Conservation (phyloP, 2,329 filamentous ascomycete species). For the Hypomyces perniciosus region DNA sequence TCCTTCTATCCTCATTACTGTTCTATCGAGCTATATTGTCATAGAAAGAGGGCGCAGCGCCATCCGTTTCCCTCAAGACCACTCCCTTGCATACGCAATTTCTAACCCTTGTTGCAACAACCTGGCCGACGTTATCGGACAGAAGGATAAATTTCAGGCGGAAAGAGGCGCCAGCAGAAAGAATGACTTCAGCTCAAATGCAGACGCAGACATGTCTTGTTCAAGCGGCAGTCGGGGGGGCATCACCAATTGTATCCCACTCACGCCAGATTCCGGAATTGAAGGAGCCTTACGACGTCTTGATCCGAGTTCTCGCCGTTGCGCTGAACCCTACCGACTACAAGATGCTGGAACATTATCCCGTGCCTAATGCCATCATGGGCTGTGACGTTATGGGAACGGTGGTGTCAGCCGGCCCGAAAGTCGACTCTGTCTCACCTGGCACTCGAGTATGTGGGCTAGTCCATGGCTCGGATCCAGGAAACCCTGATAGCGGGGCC, state of each 20-base stretch:
- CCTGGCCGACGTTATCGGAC: no score
- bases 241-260: not conserved
- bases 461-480: not conserved
- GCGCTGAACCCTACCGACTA: slow-evolving; percentile 24
- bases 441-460: not conserved
- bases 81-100: no score
- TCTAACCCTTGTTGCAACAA: no score
- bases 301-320: slow-evolving; percentile 19
- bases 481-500: slow-evolving; percentile 1
- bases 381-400: slow-evolving; percentile 24
- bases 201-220: no score
- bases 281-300: slow-evolving; percentile 6
- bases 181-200: no score
- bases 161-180: no score
- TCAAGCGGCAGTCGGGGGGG: no score
- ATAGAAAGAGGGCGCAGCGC: no score
- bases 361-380: slow-evolving; percentile 2
- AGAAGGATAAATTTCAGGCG: no score
- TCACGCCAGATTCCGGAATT: not conserved
- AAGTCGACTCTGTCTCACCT: not conserved
- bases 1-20: no score
- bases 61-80: no score
- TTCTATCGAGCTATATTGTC: no score
- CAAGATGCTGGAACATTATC: slow-evolving; percentile 21
- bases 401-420: slow-evolving; percentile 10